phyloP scores from a whole-genome alignment of 192 early-diverging fungal genomes.

The Entomortierella parvispora region DNA sequence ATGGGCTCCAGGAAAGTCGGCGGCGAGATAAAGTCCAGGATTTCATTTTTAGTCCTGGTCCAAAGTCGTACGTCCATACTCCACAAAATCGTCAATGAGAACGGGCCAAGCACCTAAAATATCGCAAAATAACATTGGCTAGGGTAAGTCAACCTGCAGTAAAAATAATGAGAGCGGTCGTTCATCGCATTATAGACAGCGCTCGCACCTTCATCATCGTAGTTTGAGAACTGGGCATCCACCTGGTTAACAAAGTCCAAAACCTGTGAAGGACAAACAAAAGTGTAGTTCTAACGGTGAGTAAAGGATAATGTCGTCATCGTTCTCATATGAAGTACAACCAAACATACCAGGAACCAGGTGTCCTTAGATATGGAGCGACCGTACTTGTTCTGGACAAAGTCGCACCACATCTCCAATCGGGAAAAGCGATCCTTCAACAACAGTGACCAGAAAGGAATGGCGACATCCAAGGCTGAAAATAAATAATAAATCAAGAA shows the following conservation, averaged over 20 bases:
- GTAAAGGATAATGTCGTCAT: neutral
- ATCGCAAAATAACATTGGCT: neutral
- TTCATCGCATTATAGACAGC: no score
- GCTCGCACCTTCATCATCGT: constrained; percentile 76
- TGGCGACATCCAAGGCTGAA: constrained; percentile 77
- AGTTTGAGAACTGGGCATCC: constrained; percentile 67
- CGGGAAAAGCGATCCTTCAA: constrained; percentile 66
- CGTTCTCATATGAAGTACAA: neutral
- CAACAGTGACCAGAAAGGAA: constrained; percentile 80
- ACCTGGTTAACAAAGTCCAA: constrained; percentile 78
- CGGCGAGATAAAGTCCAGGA: no score
- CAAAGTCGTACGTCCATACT: constrained; percentile 50
- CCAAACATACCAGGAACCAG: constrained; percentile 74
- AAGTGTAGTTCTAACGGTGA: no score
- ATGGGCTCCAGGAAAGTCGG: no score
- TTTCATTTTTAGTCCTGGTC: constrained; percentile 31
- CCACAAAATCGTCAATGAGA: constrained; percentile 76
- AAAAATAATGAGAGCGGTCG: no score
- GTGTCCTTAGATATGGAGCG: constrained; percentile 87
- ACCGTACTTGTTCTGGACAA: constrained; percentile 77
- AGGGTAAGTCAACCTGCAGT: no score
- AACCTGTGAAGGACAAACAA: constrained; percentile 65
- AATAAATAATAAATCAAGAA: neutral
- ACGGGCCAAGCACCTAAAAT: constrained; percentile 89
- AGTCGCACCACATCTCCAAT: constrained; percentile 76